Evolutionary conservation across 257 asterid genomes (phyloP).

Genomic region (Rauvolfia tetraphylla): DNA sequence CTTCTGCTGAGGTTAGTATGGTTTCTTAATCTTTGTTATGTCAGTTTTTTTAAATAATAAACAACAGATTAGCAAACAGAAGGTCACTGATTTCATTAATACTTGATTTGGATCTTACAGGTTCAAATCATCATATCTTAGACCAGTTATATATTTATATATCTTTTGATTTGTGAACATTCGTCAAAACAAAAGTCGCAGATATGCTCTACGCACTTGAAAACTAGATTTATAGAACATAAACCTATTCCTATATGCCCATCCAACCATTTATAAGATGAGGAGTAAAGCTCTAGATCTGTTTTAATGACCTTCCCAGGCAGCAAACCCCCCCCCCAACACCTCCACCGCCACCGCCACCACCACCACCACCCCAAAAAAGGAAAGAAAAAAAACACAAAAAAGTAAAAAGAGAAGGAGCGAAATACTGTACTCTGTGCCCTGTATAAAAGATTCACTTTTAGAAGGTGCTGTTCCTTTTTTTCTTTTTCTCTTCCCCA

Average conservation of each 20-base stretch:
- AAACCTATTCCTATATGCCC: background rate
- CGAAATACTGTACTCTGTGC: no score
- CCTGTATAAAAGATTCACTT: no score
- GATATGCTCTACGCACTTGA: background rate
- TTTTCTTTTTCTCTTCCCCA: no score
- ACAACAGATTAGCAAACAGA: background rate
- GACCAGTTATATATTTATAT: background rate
- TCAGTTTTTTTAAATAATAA: background rate
- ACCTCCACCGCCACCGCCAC: no score
- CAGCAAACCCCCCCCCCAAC: no score
- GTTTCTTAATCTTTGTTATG: background rate
- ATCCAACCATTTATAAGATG: background rate
- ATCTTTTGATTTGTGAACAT: background rate
- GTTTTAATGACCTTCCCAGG: no score
- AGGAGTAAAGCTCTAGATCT: no score
- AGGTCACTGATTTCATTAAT: background rate
- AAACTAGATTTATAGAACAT: background rate
- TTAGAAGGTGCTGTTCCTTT: no score
- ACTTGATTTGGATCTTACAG: background rate
- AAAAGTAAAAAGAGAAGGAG: no score
- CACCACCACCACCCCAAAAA: no score
- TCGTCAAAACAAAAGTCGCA: background rate
- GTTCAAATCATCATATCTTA: background rate
- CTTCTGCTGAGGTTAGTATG: conserved; percentile 87
- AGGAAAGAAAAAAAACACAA: no score